Conservation (phyloP, 2,329 filamentous ascomycete genomes). For the Moelleriella libera region DNA sequence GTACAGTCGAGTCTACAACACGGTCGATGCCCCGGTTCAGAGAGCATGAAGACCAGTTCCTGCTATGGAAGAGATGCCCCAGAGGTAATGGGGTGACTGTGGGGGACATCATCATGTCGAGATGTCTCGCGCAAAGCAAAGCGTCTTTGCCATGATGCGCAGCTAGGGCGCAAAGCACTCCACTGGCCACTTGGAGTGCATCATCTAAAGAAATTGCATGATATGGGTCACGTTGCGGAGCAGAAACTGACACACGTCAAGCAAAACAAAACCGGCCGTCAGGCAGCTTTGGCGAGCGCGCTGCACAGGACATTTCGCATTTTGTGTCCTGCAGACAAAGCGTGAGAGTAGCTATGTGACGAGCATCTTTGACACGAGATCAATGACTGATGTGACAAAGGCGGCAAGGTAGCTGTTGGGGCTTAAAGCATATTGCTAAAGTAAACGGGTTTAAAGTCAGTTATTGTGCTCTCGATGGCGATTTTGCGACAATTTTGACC, state of each 20-base stretch:
- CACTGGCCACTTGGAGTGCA: conserved; percentile 17
- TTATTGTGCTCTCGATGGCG: too few relatives aligned
- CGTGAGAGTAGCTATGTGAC: too few relatives aligned
- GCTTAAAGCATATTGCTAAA: too few relatives aligned
- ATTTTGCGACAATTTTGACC: too few relatives aligned
- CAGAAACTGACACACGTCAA: neutral
- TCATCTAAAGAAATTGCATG: conserved; percentile 36
- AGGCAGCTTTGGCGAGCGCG: too few relatives aligned
- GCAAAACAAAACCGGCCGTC: neutral
- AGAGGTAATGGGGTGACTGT: conserved; percentile 15
- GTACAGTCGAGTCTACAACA: conserved; percentile 26
- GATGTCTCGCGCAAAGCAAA: conserved; percentile 25
- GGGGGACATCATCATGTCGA: conserved; percentile 7
- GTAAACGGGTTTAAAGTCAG: too few relatives aligned
- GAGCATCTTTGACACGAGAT: too few relatives aligned
- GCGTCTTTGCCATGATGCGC: conserved; percentile 27
- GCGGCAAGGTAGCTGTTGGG: too few relatives aligned
- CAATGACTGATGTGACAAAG: too few relatives aligned
- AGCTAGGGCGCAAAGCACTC: conserved; percentile 30
- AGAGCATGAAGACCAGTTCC: conserved; percentile 17
- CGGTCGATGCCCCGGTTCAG: conserved; percentile 9
- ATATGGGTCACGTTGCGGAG: conserved; percentile 28
- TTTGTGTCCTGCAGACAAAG: too few relatives aligned
- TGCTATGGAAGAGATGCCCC: conserved; percentile 26
- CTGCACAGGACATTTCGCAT: too few relatives aligned